A percentile compares a stretch with the other conserved stretches of the same genome.
phyloP scores from a whole-genome alignment of 2,329 filamentous ascomycete species.

The Fusarium pilosicola region DNA sequence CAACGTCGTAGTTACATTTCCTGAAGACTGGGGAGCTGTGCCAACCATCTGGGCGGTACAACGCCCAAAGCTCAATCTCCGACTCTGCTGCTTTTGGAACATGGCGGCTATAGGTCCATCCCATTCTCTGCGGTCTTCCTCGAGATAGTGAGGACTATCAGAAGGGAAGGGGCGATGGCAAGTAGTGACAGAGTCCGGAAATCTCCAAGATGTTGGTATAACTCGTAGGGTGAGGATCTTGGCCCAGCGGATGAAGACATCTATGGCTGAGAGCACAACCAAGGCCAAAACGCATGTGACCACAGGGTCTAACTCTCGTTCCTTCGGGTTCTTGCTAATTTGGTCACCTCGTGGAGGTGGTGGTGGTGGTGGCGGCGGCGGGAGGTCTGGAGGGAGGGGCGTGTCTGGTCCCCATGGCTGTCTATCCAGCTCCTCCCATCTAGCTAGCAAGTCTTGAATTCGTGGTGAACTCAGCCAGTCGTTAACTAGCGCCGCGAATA shows the following conservation, averaged over 20 bases:
- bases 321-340: neutral
- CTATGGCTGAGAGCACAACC: neutral
- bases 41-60: accelerated
- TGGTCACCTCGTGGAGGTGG: neutral
- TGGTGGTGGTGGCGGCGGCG: neutral
- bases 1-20: neutral
- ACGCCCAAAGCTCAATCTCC: neutral
- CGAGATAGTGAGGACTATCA: accelerated
- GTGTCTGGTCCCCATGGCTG: neutral
- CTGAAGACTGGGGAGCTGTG: no score
- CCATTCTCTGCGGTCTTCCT: neutral
- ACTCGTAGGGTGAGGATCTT: neutral
- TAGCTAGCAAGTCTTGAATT: accelerated
- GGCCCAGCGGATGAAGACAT: neutral
- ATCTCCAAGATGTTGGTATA: neutral
- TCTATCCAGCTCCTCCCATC: neutral
- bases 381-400: neutral
- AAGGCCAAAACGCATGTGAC: accelerated
- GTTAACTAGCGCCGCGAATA: accelerated
- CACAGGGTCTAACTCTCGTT: neutral
- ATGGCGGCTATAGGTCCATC: neutral
- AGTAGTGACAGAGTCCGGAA: accelerated
- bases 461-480: accelerated
- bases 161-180: accelerated
- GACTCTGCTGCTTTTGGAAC: neutral